Conservation (phyloP, 2,329 filamentous ascomycete genomes). For the Xylaria sp. region DNA sequence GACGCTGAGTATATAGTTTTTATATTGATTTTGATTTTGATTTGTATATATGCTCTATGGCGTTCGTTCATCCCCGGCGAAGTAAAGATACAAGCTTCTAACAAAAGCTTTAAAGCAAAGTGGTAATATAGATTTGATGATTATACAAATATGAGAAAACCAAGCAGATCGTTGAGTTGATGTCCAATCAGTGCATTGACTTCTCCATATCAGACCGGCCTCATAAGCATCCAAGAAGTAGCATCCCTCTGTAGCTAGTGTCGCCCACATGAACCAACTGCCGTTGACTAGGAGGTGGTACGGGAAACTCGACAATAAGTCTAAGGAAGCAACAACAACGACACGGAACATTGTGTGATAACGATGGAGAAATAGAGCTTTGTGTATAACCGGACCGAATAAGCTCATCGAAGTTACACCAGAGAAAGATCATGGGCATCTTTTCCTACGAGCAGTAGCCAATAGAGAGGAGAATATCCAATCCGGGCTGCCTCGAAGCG, state of each 20-base stretch:
- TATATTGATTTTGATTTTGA: background rate
- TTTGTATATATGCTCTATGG: too few relatives aligned
- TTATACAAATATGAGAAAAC: background rate
- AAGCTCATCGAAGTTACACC: background rate
- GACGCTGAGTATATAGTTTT: background rate
- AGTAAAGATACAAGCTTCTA: background rate
- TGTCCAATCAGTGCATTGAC: background rate
- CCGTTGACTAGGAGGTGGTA: background rate
- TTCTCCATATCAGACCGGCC: background rate
- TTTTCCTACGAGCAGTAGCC: too few relatives aligned
- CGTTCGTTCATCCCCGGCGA: background rate
- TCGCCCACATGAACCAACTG: background rate
- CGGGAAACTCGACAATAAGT: background rate
- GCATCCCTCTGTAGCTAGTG: background rate
- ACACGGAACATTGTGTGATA: background rate
- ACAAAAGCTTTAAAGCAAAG: too few relatives aligned
- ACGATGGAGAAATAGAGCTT: background rate
- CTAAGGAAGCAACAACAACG: background rate
- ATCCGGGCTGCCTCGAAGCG: background rate
- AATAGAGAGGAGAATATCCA: background rate
- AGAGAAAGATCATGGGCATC: background rate
- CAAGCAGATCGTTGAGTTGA: background rate
- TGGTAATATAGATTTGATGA: background rate
- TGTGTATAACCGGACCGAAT: background rate
- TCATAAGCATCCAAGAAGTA: background rate